Evolutionary conservation across 768 basidiomycete species (phyloP).

Genomic region (Suillus occidentalis): DNA sequence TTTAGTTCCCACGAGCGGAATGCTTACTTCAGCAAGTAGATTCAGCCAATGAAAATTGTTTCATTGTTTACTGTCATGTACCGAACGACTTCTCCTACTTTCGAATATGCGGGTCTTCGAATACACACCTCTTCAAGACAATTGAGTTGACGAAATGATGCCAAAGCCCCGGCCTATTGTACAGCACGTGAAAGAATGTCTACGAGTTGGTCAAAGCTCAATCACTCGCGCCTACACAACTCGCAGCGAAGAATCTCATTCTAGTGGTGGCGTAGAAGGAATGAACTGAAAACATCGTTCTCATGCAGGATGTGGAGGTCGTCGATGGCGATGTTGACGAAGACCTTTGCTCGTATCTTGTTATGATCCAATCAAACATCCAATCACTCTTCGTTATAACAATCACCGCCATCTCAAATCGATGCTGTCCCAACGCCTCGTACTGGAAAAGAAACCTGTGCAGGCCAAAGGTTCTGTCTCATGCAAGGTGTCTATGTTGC

Average conservation of each 20-base stretch:
- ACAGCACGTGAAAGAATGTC: not conserved
- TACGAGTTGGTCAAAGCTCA: not conserved
- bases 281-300: not conserved
- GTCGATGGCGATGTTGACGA: not conserved
- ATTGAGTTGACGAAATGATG: not conserved
- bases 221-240: not conserved
- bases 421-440: not conserved
- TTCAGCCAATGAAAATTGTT: not conserved
- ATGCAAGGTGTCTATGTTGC: no score
- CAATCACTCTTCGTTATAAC: not conserved
- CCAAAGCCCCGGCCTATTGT: not conserved
- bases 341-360: not conserved
- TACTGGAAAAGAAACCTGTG: not conserved
- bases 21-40: slow-evolving; percentile 3
- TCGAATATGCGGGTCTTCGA: not conserved
- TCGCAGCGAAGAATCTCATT: not conserved
- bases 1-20: not conserved
- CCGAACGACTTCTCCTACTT: not conserved
- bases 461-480: no score
- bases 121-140: not conserved
- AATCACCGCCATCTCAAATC: not conserved
- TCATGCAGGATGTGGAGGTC: not conserved
- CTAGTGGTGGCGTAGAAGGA: not conserved
- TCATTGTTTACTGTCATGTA: not conserved
- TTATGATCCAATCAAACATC: not conserved